phyloP scores from a whole-genome alignment of 1,139 yeast genomes.

The Taphrina pruni region DNA sequence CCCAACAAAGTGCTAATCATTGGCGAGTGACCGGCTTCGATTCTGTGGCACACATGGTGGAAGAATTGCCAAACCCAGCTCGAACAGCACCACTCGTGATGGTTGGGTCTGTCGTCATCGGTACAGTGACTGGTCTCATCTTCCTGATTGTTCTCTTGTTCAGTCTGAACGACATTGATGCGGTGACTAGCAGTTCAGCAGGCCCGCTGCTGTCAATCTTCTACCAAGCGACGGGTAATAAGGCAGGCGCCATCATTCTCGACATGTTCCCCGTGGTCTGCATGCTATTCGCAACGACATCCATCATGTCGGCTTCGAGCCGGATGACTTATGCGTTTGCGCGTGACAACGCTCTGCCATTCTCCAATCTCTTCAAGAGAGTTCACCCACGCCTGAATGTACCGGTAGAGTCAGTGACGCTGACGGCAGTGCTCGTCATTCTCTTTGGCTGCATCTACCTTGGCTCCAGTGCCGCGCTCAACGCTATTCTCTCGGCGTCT shows the following conservation, averaged over 20 bases:
- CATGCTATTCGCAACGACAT: constrained; percentile 76
- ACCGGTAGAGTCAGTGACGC: constrained; percentile 73
- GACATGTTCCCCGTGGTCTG: constrained; percentile 73
- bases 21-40: constrained; percentile 56
- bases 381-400: constrained; percentile 66
- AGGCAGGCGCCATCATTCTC: constrained; percentile 68
- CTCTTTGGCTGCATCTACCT: constrained; percentile 66
- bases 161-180: constrained; percentile 74
- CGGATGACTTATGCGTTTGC: constrained; percentile 83
- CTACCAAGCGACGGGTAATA: constrained; percentile 63
- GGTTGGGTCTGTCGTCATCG: constrained; percentile 66
- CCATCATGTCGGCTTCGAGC: constrained; percentile 76
- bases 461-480: constrained; percentile 75
- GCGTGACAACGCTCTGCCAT: constrained; percentile 82
- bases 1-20: background rate
- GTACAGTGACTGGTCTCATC: constrained; percentile 72
- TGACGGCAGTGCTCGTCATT: constrained; percentile 71
- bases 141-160: constrained; percentile 74
- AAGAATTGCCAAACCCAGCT: constrained; percentile 71
- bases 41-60: constrained; percentile 79
- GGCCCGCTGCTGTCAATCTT: constrained; percentile 61
- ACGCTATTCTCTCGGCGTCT: constrained; percentile 84
- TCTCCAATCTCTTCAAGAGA: constrained; percentile 65
- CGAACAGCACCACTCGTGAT: constrained; percentile 76
- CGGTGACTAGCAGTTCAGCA: constrained; percentile 36